Percentiles rank a stretch among this genome's conserved stretches.
Conservation (phyloP, 345 rosid species). For the Psidium guajava region DNA sequence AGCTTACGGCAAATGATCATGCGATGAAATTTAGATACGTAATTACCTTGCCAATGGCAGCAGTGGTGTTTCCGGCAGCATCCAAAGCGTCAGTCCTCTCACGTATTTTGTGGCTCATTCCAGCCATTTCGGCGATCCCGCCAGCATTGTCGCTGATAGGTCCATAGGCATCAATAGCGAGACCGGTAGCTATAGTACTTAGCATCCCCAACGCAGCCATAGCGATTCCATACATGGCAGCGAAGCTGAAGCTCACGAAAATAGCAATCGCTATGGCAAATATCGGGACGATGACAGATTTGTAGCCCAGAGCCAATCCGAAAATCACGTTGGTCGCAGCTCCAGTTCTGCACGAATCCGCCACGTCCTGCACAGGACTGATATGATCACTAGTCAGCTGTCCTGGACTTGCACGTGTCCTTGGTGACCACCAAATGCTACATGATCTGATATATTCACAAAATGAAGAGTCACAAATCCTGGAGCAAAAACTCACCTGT, state of each 20-base stretch:
- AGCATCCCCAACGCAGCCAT: conserved; percentile 67
- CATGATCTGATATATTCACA: background rate
- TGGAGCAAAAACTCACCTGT: conserved; percentile 22
- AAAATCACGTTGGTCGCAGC: conserved; percentile 65
- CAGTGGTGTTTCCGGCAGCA: conserved; percentile 70
- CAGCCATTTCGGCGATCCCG: conserved; percentile 64
- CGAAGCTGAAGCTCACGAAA: conserved; percentile 59
- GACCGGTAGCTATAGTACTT: conserved; percentile 61
- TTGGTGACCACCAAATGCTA: background rate
- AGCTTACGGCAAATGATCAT: background rate
- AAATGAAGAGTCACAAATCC: background rate
- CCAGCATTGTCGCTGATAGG: conserved; percentile 71
- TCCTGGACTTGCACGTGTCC: background rate
- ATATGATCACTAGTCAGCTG: background rate
- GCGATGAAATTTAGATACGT: background rate
- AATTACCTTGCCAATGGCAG: conserved; percentile 64
- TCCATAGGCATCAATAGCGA: conserved; percentile 61
- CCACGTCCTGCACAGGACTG: conserved; percentile 69
- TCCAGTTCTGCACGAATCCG: conserved; percentile 56
- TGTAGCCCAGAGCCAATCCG: conserved; percentile 59
- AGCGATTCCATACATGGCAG: conserved; percentile 64
- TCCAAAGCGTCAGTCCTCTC: conserved; percentile 59
- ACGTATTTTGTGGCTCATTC: conserved; percentile 55
- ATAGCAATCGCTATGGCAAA: conserved; percentile 47
- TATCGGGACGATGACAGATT: conserved; percentile 56